Evolutionary conservation across 2,329 filamentous ascomycete genomes (phyloP).

Genomic region (Pseudopithomyces chartarum): DNA sequence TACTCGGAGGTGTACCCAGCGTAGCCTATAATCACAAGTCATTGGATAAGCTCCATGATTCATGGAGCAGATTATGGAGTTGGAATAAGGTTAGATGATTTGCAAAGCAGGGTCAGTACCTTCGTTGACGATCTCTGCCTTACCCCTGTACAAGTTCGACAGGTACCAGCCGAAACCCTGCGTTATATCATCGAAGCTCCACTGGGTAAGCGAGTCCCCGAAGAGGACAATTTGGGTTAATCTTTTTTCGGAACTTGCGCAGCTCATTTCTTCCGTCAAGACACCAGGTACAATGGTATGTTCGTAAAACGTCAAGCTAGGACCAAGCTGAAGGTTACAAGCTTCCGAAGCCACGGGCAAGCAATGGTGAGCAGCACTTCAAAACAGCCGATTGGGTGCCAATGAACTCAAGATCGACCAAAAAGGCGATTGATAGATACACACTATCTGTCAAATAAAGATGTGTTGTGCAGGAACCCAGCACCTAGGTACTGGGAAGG

Average conservation of each 20-base stretch:
- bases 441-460: neutral
- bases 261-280: neutral
- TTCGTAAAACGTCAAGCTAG: neutral
- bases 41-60: neutral
- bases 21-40: neutral
- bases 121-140: conserved; percentile 35
- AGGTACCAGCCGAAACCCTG: conserved; percentile 38
- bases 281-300: neutral
- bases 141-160: conserved; percentile 28
- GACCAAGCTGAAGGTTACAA: neutral
- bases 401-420: too few relatives aligned
- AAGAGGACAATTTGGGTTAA: conserved; percentile 39
- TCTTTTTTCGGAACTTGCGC: neutral
- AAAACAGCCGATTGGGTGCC: neutral
- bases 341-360: neutral
- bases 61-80: neutral
- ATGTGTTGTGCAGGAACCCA: neutral
- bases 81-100: neutral
- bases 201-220: conserved; percentile 42
- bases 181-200: conserved; percentile 32
- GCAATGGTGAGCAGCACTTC: neutral
- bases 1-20: conserved; percentile 26
- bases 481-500: neutral
- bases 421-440: too few relatives aligned
- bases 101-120: conserved; percentile 18